Evolutionary conservation across 2,329 filamentous ascomycete species (phyloP).

Genomic region (Chaetothyriales sp.): DNA sequence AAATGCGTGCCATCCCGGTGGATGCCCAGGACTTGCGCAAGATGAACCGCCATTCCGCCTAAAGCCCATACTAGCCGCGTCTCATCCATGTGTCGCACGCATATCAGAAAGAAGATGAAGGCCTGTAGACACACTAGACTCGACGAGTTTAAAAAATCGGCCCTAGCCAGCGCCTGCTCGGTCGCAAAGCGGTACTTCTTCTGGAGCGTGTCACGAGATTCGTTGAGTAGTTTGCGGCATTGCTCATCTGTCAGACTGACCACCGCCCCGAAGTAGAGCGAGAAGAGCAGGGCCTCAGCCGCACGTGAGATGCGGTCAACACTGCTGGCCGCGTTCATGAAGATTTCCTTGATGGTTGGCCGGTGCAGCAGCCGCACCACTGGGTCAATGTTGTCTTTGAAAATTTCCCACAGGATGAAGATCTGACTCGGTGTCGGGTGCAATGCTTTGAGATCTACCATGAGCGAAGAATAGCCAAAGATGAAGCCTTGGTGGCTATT

Average conservation of each 20-base stretch:
- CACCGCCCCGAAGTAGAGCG: conserved; percentile 46
- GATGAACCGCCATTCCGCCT: conserved; percentile 28
- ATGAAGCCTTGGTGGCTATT: conserved; percentile 45
- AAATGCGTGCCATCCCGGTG: conserved; percentile 38
- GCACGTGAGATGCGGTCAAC: conserved; percentile 38
- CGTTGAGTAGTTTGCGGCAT: conserved; percentile 39
- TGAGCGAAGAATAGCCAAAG: conserved; percentile 46
- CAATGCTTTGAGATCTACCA: conserved; percentile 41
- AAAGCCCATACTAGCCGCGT: conserved; percentile 33
- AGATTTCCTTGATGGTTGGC: conserved; percentile 38
- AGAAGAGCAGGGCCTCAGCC: conserved; percentile 44
- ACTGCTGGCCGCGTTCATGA: conserved; percentile 38
- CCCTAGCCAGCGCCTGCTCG: conserved; percentile 50
- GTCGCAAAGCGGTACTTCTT: conserved; percentile 48
- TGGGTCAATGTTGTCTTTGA: conserved; percentile 48
- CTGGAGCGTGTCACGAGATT: conserved; percentile 37
- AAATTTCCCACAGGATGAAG: conserved; percentile 42
- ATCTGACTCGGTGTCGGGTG: conserved; percentile 42
- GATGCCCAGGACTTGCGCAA: conserved; percentile 24
- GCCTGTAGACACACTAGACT: conserved; percentile 51
- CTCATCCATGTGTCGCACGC: conserved; percentile 34
- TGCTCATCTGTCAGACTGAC: conserved; percentile 35
- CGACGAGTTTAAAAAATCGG: conserved; percentile 49
- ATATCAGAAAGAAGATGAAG: conserved; percentile 47
- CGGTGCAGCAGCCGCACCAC: conserved; percentile 47